Conservation (phyloP, 2,329 filamentous ascomycete genomes). For the Albophoma yamanashiensis region DNA sequence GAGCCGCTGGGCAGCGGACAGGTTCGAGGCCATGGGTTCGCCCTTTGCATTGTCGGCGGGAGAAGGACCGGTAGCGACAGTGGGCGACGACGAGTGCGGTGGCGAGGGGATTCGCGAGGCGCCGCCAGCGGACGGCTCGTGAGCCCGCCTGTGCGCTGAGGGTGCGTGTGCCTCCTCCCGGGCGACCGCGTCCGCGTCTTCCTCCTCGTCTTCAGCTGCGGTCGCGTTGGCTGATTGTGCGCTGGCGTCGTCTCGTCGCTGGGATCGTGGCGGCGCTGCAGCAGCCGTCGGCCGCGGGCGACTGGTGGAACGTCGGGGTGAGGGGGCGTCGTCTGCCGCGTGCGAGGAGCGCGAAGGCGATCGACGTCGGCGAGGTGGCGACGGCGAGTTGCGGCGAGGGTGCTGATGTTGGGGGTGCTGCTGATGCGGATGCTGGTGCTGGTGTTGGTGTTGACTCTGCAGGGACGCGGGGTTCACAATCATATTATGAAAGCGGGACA, state of each 20-base stretch:
- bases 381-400: constrained; percentile 25
- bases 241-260: constrained; percentile 9
- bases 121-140: constrained; percentile 21
- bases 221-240: background rate
- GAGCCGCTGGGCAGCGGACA: constrained; percentile 9
- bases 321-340: constrained; percentile 1
- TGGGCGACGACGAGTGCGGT: constrained; percentile 41
- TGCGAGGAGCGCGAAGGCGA: constrained; percentile 9
- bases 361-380: constrained; percentile 9
- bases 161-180: background rate
- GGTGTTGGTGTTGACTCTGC: constrained; percentile 35
- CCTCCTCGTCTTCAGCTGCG: background rate
- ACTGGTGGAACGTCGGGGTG: constrained; percentile 13
- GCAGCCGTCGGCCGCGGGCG: constrained; percentile 10
- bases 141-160: background rate
- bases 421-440: background rate
- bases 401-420: constrained; percentile 8
- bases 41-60: constrained; percentile 29
- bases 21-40: constrained; percentile 38
- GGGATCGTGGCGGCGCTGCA: constrained; percentile 14
- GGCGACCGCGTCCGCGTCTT: background rate
- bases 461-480: constrained; percentile 41
- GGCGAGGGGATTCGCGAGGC: constrained; percentile 42
- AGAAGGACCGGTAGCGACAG: constrained; percentile 24
- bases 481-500: constrained; percentile 60